Evolutionary conservation across 2,329 filamentous ascomycete species (phyloP).

Genomic region (Magnaporthiopsis incrustans): DNA sequence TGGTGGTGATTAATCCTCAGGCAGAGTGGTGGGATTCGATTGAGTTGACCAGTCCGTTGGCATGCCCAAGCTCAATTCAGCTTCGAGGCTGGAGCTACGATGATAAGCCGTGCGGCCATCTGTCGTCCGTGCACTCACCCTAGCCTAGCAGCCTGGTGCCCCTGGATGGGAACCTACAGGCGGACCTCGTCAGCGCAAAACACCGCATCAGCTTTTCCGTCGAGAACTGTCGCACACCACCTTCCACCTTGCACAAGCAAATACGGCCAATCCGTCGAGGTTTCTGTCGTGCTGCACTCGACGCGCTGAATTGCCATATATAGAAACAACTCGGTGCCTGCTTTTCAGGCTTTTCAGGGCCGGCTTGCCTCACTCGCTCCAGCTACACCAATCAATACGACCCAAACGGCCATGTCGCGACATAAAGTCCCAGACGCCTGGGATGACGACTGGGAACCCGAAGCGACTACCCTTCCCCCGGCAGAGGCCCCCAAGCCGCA

Average conservation of each 20-base stretch:
- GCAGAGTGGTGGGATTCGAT: too few relatives aligned
- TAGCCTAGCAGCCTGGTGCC: too few relatives aligned
- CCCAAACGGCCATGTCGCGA: slow-evolving; percentile 30
- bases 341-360: background rate
- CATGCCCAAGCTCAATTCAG: too few relatives aligned
- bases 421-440: slow-evolving; percentile 64
- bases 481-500: slow-evolving; percentile 54
- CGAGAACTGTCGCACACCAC: background rate
- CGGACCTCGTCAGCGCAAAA: background rate
- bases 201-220: background rate
- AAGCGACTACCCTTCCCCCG: background rate
- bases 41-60: background rate
- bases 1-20: background rate
- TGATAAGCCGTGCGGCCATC: too few relatives aligned
- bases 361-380: background rate
- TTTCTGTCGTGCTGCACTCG: background rate
- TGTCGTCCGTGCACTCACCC: background rate
- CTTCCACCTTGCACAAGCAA: background rate
- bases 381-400: background rate
- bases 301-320: background rate
- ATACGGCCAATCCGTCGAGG: background rate
- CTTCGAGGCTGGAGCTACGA: too few relatives aligned
- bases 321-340: background rate
- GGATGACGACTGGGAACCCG: slow-evolving; percentile 79
- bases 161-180: too few relatives aligned